Evolutionary conservation across 1,284 basidiomycete species (phyloP).

Genomic region (Ustilago hordei): DNA sequence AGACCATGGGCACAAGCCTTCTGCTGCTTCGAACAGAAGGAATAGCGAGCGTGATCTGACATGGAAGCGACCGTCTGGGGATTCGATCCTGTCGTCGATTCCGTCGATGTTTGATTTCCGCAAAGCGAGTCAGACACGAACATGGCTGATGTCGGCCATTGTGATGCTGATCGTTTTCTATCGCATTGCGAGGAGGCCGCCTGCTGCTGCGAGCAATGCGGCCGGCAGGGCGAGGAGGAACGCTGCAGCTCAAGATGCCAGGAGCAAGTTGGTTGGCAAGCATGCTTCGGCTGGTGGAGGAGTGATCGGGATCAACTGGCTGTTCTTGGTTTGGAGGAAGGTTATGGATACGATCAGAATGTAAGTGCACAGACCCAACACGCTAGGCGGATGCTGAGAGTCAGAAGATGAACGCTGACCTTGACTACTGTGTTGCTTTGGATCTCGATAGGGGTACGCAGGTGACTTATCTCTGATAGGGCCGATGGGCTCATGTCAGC

Average conservation of each 20-base stretch:
- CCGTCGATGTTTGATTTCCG: slow-evolving; percentile 37
- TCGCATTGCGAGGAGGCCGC: slow-evolving; percentile 25
- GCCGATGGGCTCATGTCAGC: not conserved
- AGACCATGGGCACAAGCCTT: slow-evolving; percentile 13
- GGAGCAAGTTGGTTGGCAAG: slow-evolving; percentile 41
- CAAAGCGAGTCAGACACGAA: slow-evolving; percentile 34
- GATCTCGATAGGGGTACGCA: slow-evolving; percentile 36
- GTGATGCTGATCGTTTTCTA: slow-evolving; percentile 44
- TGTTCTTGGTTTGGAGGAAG: slow-evolving; percentile 42
- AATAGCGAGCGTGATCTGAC: slow-evolving; percentile 13
- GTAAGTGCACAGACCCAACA: slow-evolving; percentile 7
- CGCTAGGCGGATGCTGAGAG: not conserved
- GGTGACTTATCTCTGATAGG: slow-evolving; percentile 44
- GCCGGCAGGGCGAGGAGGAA: slow-evolving; percentile 11
- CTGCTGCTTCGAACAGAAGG: slow-evolving; percentile 9
- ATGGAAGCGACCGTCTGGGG: slow-evolving; percentile 11
- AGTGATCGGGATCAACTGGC: slow-evolving; percentile 31
- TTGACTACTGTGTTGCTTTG: not conserved
- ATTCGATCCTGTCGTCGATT: slow-evolving; percentile 35
- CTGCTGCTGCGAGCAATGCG: slow-evolving; percentile 7
- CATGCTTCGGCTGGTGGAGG: slow-evolving; percentile 18
- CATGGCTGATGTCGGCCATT: slow-evolving; percentile 43
- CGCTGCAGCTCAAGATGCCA: slow-evolving; percentile 31
- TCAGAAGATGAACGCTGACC: not conserved
- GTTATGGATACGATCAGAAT: slow-evolving; percentile 51